Percentiles rank a stretch among this genome's conserved stretches.
Evolutionary conservation across 805 yeast species (phyloP).

Genomic region (Yamadazyma tumulicola): DNA sequence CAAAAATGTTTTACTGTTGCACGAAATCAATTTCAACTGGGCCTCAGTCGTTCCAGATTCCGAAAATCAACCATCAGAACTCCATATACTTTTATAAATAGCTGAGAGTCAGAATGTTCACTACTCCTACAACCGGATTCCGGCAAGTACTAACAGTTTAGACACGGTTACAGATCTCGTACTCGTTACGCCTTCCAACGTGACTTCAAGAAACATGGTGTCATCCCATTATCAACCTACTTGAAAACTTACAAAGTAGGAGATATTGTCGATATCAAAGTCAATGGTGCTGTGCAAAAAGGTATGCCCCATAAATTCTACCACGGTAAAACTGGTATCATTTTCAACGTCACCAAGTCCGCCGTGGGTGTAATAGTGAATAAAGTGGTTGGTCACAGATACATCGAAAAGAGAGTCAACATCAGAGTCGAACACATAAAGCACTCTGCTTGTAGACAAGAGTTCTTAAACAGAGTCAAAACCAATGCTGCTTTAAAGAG

Average conservation of each 20-base stretch:
- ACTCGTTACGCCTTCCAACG: conserved; percentile 99
- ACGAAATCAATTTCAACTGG: too few relatives aligned
- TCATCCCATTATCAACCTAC: conserved; percentile 92
- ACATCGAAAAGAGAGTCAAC: conserved; percentile 98
- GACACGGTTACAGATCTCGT: conserved; percentile 99
- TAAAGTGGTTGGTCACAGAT: conserved; percentile 99
- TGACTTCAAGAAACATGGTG: conserved; percentile 98
- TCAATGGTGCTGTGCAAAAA: conserved; percentile 98
- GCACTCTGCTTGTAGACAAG: conserved; percentile 99
- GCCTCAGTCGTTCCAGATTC: too few relatives aligned
- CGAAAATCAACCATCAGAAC: too few relatives aligned
- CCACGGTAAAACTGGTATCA: conserved; percentile 99
- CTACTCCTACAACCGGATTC: not conserved
- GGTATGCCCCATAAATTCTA: conserved; percentile 99
- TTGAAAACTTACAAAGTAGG: conserved; percentile 98
- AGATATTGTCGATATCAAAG: conserved; percentile 99
- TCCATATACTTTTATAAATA: too few relatives aligned
- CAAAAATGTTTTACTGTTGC: too few relatives aligned
- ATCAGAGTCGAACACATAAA: conserved; percentile 98
- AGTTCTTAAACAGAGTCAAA: conserved; percentile 98
- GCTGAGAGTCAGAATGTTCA: too few relatives aligned
- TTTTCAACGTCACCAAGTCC: conserved; percentile 97
- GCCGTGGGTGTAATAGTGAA: conserved; percentile 97
- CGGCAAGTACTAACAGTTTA: conserved; percentile 6
- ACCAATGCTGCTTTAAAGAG: conserved; percentile 87